Percentiles rank a stretch among this genome's conserved stretches.
Evolutionary conservation across 2,329 filamentous ascomycete species (phyloP).

Genomic region (Colletotrichum cereale): DNA sequence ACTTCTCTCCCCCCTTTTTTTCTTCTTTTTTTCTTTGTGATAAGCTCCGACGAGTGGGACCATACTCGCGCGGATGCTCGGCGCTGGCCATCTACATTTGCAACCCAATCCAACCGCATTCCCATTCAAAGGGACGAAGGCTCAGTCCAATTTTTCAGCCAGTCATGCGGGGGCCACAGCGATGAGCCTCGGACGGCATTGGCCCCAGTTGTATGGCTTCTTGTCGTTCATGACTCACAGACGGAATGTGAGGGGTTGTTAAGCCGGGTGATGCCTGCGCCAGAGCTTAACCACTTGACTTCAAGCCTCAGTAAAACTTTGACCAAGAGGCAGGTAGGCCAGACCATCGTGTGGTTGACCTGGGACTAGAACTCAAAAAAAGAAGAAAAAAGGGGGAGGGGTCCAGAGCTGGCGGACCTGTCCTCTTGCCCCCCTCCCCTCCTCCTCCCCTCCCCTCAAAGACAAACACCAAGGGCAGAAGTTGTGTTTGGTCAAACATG

Average conservation of each 20-base stretch:
- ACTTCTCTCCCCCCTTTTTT: background rate
- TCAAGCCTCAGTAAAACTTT: constrained; percentile 31
- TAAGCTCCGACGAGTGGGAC: constrained; percentile 16
- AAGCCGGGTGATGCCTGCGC: constrained; percentile 32
- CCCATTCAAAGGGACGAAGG: constrained; percentile 9
- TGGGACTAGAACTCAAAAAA: background rate
- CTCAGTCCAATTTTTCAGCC: constrained; percentile 22
- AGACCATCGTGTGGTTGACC: background rate
- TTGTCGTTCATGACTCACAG: constrained; percentile 38
- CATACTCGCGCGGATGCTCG: constrained; percentile 22
- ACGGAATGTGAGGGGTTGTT: constrained; percentile 32
- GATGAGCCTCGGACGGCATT: constrained; percentile 24
- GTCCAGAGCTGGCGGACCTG: background rate
- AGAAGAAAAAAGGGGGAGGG: background rate
- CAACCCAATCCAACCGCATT: constrained; percentile 8
- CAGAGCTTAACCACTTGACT: constrained; percentile 22
- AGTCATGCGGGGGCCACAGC: constrained; percentile 29
- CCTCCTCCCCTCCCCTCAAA: too few species aligned
- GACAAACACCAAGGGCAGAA: background rate
- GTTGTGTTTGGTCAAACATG: background rate
- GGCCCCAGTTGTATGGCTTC: constrained; percentile 25
- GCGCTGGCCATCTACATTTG: constrained; percentile 21
- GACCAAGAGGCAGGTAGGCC: constrained; percentile 11
- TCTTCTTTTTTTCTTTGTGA: background rate
- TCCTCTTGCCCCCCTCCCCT: too few species aligned